Evolutionary conservation across 2,329 filamentous ascomycete genomes (phyloP), one percentile per base, ranked within the genome.

Genomic region (Penicillium italicum): DNA sequence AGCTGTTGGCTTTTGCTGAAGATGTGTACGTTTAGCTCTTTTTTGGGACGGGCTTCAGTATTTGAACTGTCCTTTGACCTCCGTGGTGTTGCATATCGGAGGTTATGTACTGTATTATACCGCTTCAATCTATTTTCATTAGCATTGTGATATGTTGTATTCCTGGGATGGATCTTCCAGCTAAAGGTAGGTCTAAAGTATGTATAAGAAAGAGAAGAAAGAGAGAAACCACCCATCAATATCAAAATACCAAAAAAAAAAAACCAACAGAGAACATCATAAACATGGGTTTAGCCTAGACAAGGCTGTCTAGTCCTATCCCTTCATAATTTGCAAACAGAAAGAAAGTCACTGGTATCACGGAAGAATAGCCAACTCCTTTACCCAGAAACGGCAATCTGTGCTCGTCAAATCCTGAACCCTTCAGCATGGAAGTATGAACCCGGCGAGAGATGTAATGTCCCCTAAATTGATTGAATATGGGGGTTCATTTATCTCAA

Each of bases 291-390:
- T 26, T 47, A 40, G 51, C 37, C 48, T 41, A 50, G 58, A 57
- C 51, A 20, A 22, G 22, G 11, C 16, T 33, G 42, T 57, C 47
- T 43, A 56, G 30, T 41, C 34, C 46, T 50, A 57, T 53, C 30
- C 52, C 50, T 43, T 55, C 44, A 61, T 59, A 44, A 57, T 42
- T 57, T 55, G 62, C 37, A 62, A 59, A 61, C 52, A 49, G 56
- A 60, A 58, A 62, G 60, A 55, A 61, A 59, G 58, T 61, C 36
- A 64, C 60, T 62, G 62, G 62, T 65, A 65, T 65, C 62, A 65
- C 41, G 50, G 56, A 63, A 62, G 58, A 64, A 61, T 60, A 61
- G 60, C 55, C 58, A 65, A 65, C 62, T 64, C 61, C 62, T 61
- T 62, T 58, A 52, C 54, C 62, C 58, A 58, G 56, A 65, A 63